Evolutionary conservation across 352 stramenopile genomes (phyloP).

Genomic region (Phytophthora pseudosyringae): DNA sequence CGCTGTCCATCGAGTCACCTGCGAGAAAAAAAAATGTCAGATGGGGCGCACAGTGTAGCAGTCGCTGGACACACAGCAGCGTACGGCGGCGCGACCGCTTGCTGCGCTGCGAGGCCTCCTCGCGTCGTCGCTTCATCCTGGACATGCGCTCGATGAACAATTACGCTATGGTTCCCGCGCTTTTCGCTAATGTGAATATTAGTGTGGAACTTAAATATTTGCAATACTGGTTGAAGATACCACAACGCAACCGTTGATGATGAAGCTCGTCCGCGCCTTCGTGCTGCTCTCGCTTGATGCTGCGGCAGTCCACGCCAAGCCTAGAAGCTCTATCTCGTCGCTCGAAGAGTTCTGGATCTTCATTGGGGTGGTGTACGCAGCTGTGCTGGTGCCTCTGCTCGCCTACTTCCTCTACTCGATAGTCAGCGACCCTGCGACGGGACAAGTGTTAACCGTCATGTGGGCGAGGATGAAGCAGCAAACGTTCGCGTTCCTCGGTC

Average conservation of each 20-base stretch:
- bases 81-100: constrained; percentile 49
- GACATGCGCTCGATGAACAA: constrained; percentile 6
- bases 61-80: neutral
- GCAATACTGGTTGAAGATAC: constrained; percentile 17
- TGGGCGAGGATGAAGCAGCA: constrained; percentile 25
- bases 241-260: neutral
- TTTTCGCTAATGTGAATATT: constrained; percentile 12
- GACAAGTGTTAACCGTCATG: constrained; percentile 20
- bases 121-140: constrained; percentile 50
- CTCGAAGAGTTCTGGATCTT: constrained; percentile 34
- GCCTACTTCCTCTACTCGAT: constrained; percentile 29
- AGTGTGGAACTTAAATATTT: constrained; percentile 8
- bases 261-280: neutral
- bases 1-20: constrained; percentile 42
- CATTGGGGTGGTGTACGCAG: constrained; percentile 29
- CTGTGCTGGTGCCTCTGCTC: constrained; percentile 27
- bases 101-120: constrained; percentile 33
- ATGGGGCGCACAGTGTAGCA: neutral
- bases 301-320: constrained; percentile 16
- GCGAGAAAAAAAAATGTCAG: neutral
- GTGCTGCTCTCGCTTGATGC: constrained; percentile 11
- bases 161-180: constrained; percentile 4
- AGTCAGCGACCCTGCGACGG: constrained; percentile 19
- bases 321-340: constrained; percentile 26
- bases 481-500: constrained; percentile 29